Percentiles rank a stretch among this genome's conserved stretches.
phyloP scores from a whole-genome alignment of 2,329 filamentous ascomycete species.

The Botrytis paeoniae region DNA sequence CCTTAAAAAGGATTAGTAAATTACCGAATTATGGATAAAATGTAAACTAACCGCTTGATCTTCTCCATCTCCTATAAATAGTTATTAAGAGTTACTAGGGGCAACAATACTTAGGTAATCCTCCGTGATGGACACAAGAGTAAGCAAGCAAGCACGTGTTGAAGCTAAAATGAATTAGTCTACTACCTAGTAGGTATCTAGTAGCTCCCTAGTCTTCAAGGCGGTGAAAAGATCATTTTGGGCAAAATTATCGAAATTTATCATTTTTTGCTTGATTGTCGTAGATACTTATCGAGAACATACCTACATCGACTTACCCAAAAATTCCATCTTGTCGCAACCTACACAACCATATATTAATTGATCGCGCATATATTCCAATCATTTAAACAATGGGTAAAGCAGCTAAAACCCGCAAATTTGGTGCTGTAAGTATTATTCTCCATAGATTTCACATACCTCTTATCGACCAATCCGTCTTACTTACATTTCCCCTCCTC shows the following conservation, averaged over 20 bases:
- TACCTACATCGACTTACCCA: background rate
- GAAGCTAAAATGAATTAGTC: background rate
- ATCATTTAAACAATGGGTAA: conserved; percentile 65
- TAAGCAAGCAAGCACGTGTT: background rate
- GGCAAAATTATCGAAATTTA: conserved; percentile 20
- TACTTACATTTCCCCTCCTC: background rate
- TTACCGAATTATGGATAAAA: background rate
- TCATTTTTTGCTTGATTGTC: conserved; percentile 14
- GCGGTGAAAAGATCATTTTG: background rate
- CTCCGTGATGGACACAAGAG: background rate
- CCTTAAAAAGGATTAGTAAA: background rate
- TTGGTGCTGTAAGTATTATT: conserved; percentile 57
- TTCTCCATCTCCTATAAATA: background rate
- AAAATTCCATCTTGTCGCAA: background rate
- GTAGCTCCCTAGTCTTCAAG: background rate
- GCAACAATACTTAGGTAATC: background rate
- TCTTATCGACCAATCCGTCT: conserved; percentile 26
- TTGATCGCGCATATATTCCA: background rate
- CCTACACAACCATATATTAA: background rate
- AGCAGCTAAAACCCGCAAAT: conserved; percentile 88
- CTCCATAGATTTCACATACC: background rate
- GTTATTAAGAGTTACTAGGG: conserved; percentile 4
- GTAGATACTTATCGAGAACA: background rate
- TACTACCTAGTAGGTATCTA: background rate
- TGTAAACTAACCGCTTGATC: background rate